These are phyloP conservation scores for Periconia sp. DNA, from an alignment of 2,329 filamentous ascomycete genomes.

Conservation along the genomic window DNA sequence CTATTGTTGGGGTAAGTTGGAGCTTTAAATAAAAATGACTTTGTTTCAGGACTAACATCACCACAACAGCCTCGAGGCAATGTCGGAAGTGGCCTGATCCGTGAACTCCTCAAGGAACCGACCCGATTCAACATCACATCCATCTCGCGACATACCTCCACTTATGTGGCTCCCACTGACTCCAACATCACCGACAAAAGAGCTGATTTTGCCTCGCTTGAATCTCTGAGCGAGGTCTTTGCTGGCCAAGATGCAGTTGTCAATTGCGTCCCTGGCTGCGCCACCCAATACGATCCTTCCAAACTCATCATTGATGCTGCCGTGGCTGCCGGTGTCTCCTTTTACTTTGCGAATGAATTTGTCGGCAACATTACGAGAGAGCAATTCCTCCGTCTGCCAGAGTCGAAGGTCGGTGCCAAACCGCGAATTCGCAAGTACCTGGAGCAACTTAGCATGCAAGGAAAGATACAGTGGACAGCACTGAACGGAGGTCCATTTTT, in stretches of 20 bases:
- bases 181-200: slow-evolving; percentile 21
- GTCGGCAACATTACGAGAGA: slow-evolving; percentile 27
- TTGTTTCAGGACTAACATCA: not conserved
- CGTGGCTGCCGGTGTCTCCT: slow-evolving; percentile 32
- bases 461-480: slow-evolving; percentile 31
- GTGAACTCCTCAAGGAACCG: slow-evolving; percentile 24
- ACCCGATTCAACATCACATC: slow-evolving; percentile 29
- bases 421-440: slow-evolving; percentile 28
- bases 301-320: slow-evolving; percentile 42
- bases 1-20: slow-evolving; percentile 35
- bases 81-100: slow-evolving; percentile 33
- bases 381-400: slow-evolving; percentile 29
- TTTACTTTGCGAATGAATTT: slow-evolving; percentile 40
- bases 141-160: slow-evolving; percentile 28
- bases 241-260: slow-evolving; percentile 59
- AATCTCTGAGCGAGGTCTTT: slow-evolving; percentile 45
- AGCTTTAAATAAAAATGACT: not conserved
- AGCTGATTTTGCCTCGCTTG: slow-evolving; percentile 27
- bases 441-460: slow-evolving; percentile 20
- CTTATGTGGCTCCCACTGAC: slow-evolving; percentile 15
- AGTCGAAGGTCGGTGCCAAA: slow-evolving; percentile 29
- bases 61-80: slow-evolving; percentile 34
- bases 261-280: slow-evolving; percentile 48
- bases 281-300: slow-evolving; percentile 47
- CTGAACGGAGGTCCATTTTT: slow-evolving; percentile 41